Base-by-base conservation (phyloP, 2,329 filamentous ascomycete genomes). In the Xylariaceae sp. region DNA sequence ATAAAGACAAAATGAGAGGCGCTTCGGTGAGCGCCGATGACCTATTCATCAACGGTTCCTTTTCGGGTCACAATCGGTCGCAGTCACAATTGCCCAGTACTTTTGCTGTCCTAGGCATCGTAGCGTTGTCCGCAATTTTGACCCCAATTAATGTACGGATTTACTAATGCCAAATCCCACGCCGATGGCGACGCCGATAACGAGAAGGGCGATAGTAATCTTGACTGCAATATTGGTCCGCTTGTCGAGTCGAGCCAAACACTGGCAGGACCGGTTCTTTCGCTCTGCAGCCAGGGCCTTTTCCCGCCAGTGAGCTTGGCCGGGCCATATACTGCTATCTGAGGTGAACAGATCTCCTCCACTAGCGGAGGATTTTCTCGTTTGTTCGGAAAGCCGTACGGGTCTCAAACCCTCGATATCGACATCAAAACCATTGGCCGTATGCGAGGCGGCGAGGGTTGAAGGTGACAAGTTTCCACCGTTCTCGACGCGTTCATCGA, bases 101-200 rank as follows among this genome's bases (percentile, higher is more conserved):
- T 19, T 19, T 19, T 19, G 19, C 19, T 19, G 19, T 19, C 19
- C 19, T 19, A 19, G 19, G 19, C 19, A 19, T 19, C 19, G 19
- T 19, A 19, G 19, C 19, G 19, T 19, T 19, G 19, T 19, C 19
- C 19, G 19, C 19, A 19, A 19, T 19, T 19, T 19, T 19, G 19
- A 19, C 19, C 19, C 19, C 19, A 19, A 19, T 69, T 72, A 69
- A 81, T 81, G 85, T 60, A 84, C 80, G 12, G 80, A 76, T 68
- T 81, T 84, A 73, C 80, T 84, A 61, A 85, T 73, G 47, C 82
- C 82, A 45, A 85, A 74, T 27, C 82, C 82, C 27, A 85, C 65
- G 43, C 73, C 79, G 7, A 84, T 74, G 11, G 77, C 80, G 49
- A 78, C 67, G 48, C 79, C 79, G 4, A 84, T 65, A 26, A 83